Conservation (phyloP, 257 asterid genomes). For the Lycium ferocissimum region DNA sequence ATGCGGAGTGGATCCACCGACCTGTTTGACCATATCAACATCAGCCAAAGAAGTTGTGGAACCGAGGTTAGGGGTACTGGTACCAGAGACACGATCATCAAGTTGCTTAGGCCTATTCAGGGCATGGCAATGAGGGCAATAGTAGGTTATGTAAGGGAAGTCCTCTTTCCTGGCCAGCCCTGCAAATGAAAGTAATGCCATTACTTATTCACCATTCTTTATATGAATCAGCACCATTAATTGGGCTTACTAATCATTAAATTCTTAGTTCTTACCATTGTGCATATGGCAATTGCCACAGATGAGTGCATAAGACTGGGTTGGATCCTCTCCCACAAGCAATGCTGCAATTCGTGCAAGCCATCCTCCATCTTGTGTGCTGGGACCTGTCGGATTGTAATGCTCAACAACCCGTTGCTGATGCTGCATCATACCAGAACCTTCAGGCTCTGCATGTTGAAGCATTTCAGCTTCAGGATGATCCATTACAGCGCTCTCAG, state of each 20-base stretch:
- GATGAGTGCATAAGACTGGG: conserved; percentile 79
- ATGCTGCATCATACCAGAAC: conserved; percentile 47
- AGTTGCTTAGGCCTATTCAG: conserved; percentile 65
- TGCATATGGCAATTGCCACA: conserved; percentile 88
- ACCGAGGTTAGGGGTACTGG: conserved; percentile 44
- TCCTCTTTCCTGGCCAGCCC: conserved; percentile 96
- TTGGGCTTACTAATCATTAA: not conserved
- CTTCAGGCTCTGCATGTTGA: conserved; percentile 42
- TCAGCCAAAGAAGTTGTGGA: conserved; percentile 41
- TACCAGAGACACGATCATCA: conserved; percentile 48
- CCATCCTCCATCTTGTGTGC: conserved; percentile 72
- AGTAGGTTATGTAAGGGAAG: conserved; percentile 73
- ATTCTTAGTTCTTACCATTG: conserved; percentile 57
- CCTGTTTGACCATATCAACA: conserved; percentile 35
- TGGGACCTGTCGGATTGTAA: conserved; percentile 51
- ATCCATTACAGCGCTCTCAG: conserved; percentile 39
- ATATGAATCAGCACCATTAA: not conserved
- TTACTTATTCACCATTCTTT: conserved; percentile 7
- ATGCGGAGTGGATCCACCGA: conserved; percentile 4
- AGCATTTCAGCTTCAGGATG: conserved; percentile 51
- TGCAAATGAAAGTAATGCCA: conserved; percentile 41
- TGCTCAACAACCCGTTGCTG: conserved; percentile 70
- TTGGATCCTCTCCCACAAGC: conserved; percentile 87
- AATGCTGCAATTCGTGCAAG: conserved; percentile 79
- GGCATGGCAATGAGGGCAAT: conserved; percentile 90